phyloP scores from a whole-genome alignment of 805 yeast species.

The Candida golubevii region DNA sequence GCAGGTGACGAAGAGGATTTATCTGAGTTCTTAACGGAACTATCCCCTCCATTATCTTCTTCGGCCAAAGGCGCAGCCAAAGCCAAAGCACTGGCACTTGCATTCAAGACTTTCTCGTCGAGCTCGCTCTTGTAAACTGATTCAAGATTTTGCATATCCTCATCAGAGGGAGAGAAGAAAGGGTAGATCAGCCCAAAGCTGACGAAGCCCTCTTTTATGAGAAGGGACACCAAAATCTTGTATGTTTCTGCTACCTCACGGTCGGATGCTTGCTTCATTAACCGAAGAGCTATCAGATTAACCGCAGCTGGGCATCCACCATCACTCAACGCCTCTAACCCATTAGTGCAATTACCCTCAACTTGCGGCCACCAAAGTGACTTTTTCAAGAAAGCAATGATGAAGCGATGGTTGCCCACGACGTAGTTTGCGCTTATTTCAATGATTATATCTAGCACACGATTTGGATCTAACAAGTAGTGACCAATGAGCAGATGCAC shows the following conservation, averaged over 20 bases:
- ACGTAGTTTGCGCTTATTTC: constrained; percentile 47
- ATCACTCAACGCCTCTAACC: constrained; percentile 27
- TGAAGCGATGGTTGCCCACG: constrained; percentile 41
- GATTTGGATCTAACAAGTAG: constrained; percentile 67
- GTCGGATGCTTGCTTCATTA: constrained; percentile 27
- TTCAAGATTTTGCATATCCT: constrained; percentile 42
- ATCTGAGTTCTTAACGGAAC: background rate
- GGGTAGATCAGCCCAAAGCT: constrained; percentile 59
- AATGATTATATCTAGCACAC: constrained; percentile 61
- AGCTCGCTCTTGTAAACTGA: constrained; percentile 41
- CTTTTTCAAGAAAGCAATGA: constrained; percentile 45
- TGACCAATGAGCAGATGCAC: constrained; percentile 65
- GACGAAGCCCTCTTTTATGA: constrained; percentile 64
- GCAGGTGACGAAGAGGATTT: constrained; percentile 19
- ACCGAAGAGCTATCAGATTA: constrained; percentile 47
- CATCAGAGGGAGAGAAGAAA: constrained; percentile 51
- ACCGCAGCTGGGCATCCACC: constrained; percentile 61
- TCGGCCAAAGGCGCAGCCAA: constrained; percentile 78
- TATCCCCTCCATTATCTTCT: constrained; percentile 45
- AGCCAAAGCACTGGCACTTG: constrained; percentile 76
- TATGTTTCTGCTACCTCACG: constrained; percentile 40
- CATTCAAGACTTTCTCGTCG: constrained; percentile 54
- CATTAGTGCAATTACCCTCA: constrained; percentile 27
- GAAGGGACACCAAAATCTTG: constrained; percentile 45
- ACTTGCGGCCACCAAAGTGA: constrained; percentile 67